Evolutionary conservation across 2,329 filamentous ascomycete species (phyloP).

Genomic region (Colletotrichum caudatum): DNA sequence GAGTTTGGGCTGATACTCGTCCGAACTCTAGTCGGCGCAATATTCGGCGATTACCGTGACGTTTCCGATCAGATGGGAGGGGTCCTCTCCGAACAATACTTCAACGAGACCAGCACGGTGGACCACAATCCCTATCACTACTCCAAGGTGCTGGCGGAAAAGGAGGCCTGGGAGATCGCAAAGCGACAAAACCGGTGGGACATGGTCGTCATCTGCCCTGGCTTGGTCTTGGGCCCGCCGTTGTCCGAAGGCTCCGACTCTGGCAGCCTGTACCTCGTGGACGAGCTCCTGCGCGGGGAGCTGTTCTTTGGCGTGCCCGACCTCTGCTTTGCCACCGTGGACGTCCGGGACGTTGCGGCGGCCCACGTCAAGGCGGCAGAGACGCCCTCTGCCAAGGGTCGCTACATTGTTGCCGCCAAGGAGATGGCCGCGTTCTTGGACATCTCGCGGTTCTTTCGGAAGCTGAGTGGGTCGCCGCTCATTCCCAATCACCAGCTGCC

Average conservation of each 20-base stretch:
- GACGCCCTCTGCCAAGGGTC: conserved; percentile 23
- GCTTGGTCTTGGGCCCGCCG: conserved; percentile 45
- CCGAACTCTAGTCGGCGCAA: conserved; percentile 42
- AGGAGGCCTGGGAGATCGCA: conserved; percentile 46
- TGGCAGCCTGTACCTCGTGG: conserved; percentile 46
- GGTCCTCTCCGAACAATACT: conserved; percentile 44
- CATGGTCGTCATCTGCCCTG: conserved; percentile 47
- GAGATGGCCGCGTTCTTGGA: conserved; percentile 5
- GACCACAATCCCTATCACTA: conserved; percentile 47
- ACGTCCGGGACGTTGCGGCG: conserved; percentile 42
- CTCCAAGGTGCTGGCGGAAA: conserved; percentile 47
- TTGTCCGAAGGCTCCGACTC: conserved; percentile 44
- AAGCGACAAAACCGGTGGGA: conserved; percentile 45
- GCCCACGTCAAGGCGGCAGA: conserved; percentile 40
- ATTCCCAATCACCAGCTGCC: background rate
- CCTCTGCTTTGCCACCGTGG: conserved; percentile 42
- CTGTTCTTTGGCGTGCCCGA: conserved; percentile 45
- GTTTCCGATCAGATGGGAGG: conserved; percentile 42
- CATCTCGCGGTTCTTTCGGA: background rate
- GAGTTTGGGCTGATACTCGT: background rate
- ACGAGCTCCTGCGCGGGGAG: conserved; percentile 44
- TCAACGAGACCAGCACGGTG: conserved; percentile 46
- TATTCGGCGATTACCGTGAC: conserved; percentile 47
- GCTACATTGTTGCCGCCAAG: conserved; percentile 2
- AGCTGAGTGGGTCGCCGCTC: background rate